Evolutionary conservation across 768 basidiomycete genomes (phyloP).

Genomic region (Lactarius sanguifluus): DNA sequence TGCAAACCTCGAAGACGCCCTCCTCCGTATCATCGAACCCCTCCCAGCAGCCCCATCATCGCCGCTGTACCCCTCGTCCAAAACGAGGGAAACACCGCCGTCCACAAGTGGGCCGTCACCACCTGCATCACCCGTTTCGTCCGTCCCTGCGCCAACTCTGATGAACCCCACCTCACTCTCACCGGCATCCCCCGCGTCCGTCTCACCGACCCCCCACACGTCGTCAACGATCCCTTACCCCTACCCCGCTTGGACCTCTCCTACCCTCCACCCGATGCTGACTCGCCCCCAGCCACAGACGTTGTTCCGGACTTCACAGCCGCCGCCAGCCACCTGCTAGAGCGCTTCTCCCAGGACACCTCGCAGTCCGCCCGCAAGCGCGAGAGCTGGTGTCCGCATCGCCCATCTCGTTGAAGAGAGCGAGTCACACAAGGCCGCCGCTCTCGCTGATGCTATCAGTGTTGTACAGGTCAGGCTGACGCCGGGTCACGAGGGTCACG

Average conservation of each 20-base stretch:
- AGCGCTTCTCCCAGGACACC: slow-evolving; percentile 53
- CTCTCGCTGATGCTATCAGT: slow-evolving; percentile 74
- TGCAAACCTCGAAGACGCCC: slow-evolving; percentile 56
- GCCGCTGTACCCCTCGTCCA: slow-evolving; percentile 61
- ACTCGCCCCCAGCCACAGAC: slow-evolving; percentile 50
- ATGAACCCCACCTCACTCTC: slow-evolving; percentile 65
- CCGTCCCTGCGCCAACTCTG: slow-evolving; percentile 54
- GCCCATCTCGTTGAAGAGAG: slow-evolving; percentile 72
- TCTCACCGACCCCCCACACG: slow-evolving; percentile 46
- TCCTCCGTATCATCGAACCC: slow-evolving; percentile 67
- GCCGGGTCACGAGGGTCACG: no score
- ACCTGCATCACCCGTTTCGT: slow-evolving; percentile 71
- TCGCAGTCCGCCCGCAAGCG: slow-evolving; percentile 46
- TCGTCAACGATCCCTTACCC: slow-evolving; percentile 47
- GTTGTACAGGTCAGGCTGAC: no score
- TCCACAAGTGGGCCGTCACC: slow-evolving; percentile 63
- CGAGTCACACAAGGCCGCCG: slow-evolving; percentile 58
- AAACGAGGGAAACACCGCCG: slow-evolving; percentile 28
- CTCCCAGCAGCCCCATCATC: slow-evolving; percentile 66
- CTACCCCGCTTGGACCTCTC: slow-evolving; percentile 33
- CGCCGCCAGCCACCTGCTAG: slow-evolving; percentile 63
- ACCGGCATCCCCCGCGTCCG: slow-evolving; percentile 70
- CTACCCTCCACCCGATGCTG: slow-evolving; percentile 39
- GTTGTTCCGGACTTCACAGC: slow-evolving; percentile 66
- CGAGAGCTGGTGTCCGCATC: slow-evolving; percentile 67